These are phyloP conservation scores for Quercus dentata DNA, from an alignment of 306 rosid species.

Conservation along the genomic window DNA sequence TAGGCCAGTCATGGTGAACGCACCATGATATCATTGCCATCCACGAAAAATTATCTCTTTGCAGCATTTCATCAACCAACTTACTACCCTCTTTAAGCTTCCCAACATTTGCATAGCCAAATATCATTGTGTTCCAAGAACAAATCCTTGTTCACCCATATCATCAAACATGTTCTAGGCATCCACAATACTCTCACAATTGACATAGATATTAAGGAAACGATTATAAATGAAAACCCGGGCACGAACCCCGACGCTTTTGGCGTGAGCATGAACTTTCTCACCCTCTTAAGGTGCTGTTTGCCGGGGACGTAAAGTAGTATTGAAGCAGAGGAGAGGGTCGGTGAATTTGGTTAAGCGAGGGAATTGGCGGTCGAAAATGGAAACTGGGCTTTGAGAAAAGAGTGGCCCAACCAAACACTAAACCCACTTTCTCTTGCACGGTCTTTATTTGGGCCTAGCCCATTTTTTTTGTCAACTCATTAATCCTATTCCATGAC, in stretches of 20 bases:
- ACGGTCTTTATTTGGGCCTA: too few species aligned
- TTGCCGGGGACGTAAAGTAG: conserved; percentile 23
- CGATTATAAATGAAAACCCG: conserved; percentile 50
- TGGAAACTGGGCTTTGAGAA: too few species aligned
- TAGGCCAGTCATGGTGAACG: conserved; percentile 30
- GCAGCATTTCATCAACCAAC: conserved; percentile 61
- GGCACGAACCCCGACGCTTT: conserved; percentile 13
- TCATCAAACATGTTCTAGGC: conserved; percentile 56
- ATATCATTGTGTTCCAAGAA: conserved; percentile 73
- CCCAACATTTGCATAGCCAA: conserved; percentile 35
- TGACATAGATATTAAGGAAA: conserved; percentile 43
- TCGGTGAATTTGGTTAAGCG: too few species aligned
- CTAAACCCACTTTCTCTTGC: too few species aligned
- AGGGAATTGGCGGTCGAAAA: too few species aligned
- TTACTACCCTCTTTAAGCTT: conserved; percentile 42
- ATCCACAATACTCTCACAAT: conserved; percentile 54
- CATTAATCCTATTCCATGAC: too few species aligned
- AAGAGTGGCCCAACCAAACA: too few species aligned
- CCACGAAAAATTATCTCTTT: conserved; percentile 63
- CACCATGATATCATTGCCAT: conserved; percentile 54
- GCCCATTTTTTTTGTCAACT: too few species aligned
- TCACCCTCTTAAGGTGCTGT: too few species aligned
- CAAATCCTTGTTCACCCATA: conserved; percentile 52
- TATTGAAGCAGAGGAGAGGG: conserved; percentile 15
- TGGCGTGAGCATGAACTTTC: conserved; percentile 52